phyloP scores from a whole-genome alignment of 2,329 filamentous ascomycete species.

The Zymoseptoria brevis region DNA sequence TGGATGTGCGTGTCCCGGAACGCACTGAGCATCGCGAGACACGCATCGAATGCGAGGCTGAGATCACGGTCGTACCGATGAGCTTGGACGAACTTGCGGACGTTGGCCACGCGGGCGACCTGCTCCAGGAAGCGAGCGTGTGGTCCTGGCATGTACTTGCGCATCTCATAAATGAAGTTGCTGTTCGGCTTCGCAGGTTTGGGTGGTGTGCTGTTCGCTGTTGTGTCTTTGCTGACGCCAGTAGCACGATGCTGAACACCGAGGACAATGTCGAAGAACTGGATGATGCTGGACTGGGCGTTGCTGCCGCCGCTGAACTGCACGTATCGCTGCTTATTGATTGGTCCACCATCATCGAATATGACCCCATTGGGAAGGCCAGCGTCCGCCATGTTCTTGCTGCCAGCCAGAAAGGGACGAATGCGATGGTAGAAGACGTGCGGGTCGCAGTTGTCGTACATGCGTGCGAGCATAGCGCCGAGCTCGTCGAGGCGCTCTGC shows the following conservation, averaged over 20 bases:
- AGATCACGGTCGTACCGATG: slow-evolving; percentile 57
- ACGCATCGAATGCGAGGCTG: slow-evolving; percentile 80
- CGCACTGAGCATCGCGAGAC: slow-evolving; percentile 66
- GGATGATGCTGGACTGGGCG: slow-evolving; percentile 90
- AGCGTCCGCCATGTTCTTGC: slow-evolving; percentile 95
- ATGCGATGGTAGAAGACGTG: slow-evolving; percentile 93
- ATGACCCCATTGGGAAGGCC: slow-evolving; percentile 80
- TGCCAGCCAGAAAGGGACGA: slow-evolving; percentile 88
- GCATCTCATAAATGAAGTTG: slow-evolving; percentile 96
- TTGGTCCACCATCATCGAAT: slow-evolving; percentile 64
- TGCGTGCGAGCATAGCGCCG: slow-evolving; percentile 66
- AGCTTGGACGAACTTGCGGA: slow-evolving; percentile 69
- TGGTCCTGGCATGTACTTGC: slow-evolving; percentile 88
- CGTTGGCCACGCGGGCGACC: slow-evolving; percentile 71
- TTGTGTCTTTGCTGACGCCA: slow-evolving; percentile 52
- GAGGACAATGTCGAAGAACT: slow-evolving; percentile 91
- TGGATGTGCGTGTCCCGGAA: slow-evolving; percentile 93
- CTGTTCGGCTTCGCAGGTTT: slow-evolving; percentile 40
- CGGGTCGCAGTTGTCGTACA: slow-evolving; percentile 94
- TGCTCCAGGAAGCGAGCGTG: slow-evolving; percentile 85
- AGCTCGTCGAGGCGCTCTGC: slow-evolving; percentile 85
- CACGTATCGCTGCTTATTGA: slow-evolving; percentile 51
- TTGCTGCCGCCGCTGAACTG: slow-evolving; percentile 94
- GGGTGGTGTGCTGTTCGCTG: slow-evolving; percentile 37
- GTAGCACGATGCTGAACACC: slow-evolving; percentile 87